Conservation (phyloP, 2,329 filamentous ascomycete species). For the Conoideocrella luteorostrata region DNA sequence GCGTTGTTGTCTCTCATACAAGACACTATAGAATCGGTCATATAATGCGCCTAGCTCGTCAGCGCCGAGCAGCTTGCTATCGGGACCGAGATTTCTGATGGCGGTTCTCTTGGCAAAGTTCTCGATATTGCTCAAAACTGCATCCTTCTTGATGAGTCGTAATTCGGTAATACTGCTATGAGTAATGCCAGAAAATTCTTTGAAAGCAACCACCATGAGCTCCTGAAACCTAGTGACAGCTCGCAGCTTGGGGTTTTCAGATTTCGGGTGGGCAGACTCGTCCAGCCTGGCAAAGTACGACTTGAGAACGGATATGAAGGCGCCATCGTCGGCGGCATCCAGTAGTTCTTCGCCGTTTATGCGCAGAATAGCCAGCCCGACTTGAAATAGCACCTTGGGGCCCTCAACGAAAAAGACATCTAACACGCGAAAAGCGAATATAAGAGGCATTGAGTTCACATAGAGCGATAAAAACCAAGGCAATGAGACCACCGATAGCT, state of each 20-base stretch:
- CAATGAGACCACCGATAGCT: slow-evolving; percentile 92
- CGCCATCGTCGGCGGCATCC: slow-evolving; percentile 88
- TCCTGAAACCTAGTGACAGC: slow-evolving; percentile 96
- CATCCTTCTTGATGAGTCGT: slow-evolving; percentile 86
- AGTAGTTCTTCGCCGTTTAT: slow-evolving; percentile 96
- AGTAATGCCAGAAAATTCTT: slow-evolving; percentile 93
- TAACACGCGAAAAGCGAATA: slow-evolving; percentile 92
- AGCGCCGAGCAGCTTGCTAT: slow-evolving; percentile 82
- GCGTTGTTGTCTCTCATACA: slow-evolving; percentile 88
- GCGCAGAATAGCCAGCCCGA: slow-evolving; percentile 89
- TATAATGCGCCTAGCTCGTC: slow-evolving; percentile 88
- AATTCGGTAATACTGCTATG: slow-evolving; percentile 87
- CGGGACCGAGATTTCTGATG: slow-evolving; percentile 88
- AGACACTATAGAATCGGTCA: slow-evolving; percentile 83
- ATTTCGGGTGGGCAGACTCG: slow-evolving; percentile 92
- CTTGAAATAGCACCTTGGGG: slow-evolving; percentile 94
- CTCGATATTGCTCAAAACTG: slow-evolving; percentile 91
- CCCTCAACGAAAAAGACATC: slow-evolving; percentile 99
- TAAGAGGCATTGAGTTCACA: slow-evolving; percentile 98
- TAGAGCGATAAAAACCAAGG: slow-evolving; percentile 98
- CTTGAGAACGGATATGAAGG: slow-evolving; percentile 94
- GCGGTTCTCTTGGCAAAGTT: slow-evolving; percentile 96
- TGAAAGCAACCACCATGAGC: slow-evolving; percentile 98
- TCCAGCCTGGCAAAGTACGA: slow-evolving; percentile 89
- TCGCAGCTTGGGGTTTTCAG: slow-evolving; percentile 87